These are phyloP conservation scores for Liriodendron chinense DNA, from an alignment of 164 flowering plant species.

Conservation along the genomic window DNA sequence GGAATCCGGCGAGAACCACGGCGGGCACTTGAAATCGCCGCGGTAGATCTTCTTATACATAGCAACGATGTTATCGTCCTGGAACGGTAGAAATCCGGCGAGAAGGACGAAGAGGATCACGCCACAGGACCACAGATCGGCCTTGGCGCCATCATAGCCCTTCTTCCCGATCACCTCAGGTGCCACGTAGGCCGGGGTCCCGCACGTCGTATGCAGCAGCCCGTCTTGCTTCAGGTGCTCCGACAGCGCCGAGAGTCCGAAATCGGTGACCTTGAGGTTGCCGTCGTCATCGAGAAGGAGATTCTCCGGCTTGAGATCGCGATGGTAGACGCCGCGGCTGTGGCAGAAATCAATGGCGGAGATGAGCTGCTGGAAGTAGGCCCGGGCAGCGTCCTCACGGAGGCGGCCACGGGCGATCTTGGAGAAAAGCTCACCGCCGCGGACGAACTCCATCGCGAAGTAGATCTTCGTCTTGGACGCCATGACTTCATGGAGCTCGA, in stretches of 20 bases:
- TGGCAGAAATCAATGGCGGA: constrained; percentile 60
- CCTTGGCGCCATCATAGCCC: constrained; percentile 59
- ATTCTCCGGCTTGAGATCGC: constrained; percentile 56
- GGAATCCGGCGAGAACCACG: constrained; percentile 53
- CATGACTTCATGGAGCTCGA: constrained; percentile 51
- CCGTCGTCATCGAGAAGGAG: constrained; percentile 47
- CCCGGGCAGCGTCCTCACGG: constrained; percentile 42
- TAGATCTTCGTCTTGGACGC: constrained; percentile 58
- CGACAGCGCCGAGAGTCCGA: constrained; percentile 48
- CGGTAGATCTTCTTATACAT: constrained; percentile 54
- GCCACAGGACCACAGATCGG: constrained; percentile 63
- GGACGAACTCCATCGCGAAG: constrained; percentile 55
- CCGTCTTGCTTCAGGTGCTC: constrained; percentile 56
- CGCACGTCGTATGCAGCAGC: constrained; percentile 52
- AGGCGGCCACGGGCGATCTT: constrained; percentile 45
- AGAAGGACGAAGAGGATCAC: constrained; percentile 50
- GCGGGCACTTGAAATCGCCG: constrained; percentile 58
- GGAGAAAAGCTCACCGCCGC: constrained; percentile 56
- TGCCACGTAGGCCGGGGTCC: constrained; percentile 63
- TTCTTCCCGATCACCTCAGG: constrained; percentile 55
- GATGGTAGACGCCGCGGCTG: constrained; percentile 55
- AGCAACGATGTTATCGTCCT: constrained; percentile 48
- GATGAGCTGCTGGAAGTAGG: constrained; percentile 53
- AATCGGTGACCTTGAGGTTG: constrained; percentile 49
- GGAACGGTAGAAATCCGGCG: constrained; percentile 55